Conservation (phyloP, 179 eudicot species). For the Nepenthes alata region DNA sequence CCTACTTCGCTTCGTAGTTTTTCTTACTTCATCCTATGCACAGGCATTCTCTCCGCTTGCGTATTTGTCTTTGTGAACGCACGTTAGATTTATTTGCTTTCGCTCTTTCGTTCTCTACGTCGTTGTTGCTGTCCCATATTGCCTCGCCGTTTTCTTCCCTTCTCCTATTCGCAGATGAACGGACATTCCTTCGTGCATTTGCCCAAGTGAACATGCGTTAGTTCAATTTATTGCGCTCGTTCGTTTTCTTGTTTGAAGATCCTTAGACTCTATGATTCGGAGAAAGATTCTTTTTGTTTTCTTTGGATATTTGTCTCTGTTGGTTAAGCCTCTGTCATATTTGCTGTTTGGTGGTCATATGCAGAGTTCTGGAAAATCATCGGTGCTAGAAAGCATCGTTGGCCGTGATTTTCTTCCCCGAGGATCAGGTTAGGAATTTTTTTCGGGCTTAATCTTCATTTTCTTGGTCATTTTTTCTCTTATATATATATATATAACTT, state of each 20-base stretch:
- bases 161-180: too few relatives aligned
- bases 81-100: too few relatives aligned
- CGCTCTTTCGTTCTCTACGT: neutral
- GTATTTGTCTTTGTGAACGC: too few relatives aligned
- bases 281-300: neutral
- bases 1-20: neutral
- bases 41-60: too few relatives aligned
- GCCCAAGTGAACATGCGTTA: too few relatives aligned
- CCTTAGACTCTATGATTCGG: too few relatives aligned
- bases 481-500: too few relatives aligned
- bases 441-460: neutral
- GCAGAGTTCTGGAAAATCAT: constrained; percentile 75
- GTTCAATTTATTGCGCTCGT: neutral
- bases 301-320: neutral
- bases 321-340: neutral
- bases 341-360: constrained; percentile 7
- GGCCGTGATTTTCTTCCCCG: constrained; percentile 82
- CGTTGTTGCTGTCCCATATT: neutral
- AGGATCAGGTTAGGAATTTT: constrained; percentile 40
- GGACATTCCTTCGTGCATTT: too few relatives aligned
- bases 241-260: too few relatives aligned
- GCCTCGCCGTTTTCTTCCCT: too few relatives aligned
- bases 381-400: constrained; percentile 67
- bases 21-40: neutral
- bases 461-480: neutral